Percentiles rank a stretch among this genome's conserved stretches.
These are phyloP conservation scores for Aspergillus neoniger DNA, from an alignment of 2,329 filamentous ascomycete species.

Conservation along the genomic window DNA sequence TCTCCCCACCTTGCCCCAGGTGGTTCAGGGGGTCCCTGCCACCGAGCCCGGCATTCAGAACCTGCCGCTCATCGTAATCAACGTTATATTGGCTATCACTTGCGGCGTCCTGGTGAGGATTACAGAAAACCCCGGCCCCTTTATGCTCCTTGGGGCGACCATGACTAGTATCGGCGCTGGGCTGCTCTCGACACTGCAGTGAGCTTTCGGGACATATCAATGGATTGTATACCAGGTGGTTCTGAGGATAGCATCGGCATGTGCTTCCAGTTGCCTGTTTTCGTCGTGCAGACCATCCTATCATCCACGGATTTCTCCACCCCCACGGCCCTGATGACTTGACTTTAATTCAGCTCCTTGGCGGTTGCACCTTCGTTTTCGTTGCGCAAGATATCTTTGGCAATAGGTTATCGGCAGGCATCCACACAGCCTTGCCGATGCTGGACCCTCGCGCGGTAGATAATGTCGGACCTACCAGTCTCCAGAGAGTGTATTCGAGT, in stretches of 20 bases:
- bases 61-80: slow-evolving; percentile 8
- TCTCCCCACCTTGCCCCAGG: slow-evolving; percentile 18
- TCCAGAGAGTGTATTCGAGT: not conserved
- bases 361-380: slow-evolving; percentile 50
- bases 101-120: slow-evolving; percentile 1
- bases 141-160: slow-evolving; percentile 5
- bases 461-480: not conserved
- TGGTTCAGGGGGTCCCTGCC: slow-evolving; percentile 10
- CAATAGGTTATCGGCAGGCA: slow-evolving; percentile 31
- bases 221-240: slow-evolving; percentile 10
- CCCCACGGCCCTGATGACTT: slow-evolving; percentile 36
- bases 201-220: not conserved
- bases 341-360: slow-evolving; percentile 38
- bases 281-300: slow-evolving; percentile 39
- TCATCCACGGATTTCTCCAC: slow-evolving; percentile 33
- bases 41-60: slow-evolving; percentile 4
- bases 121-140: slow-evolving; percentile 6
- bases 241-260: slow-evolving; percentile 13
- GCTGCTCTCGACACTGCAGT: not conserved
- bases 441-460: not conserved
- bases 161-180: not conserved
- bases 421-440: not conserved
- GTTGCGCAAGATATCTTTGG: slow-evolving; percentile 54
- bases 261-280: slow-evolving; percentile 11
- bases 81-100: not conserved